Evolutionary conservation across 331 rosid genomes (phyloP).

Genomic region (Acacia pycnantha): DNA sequence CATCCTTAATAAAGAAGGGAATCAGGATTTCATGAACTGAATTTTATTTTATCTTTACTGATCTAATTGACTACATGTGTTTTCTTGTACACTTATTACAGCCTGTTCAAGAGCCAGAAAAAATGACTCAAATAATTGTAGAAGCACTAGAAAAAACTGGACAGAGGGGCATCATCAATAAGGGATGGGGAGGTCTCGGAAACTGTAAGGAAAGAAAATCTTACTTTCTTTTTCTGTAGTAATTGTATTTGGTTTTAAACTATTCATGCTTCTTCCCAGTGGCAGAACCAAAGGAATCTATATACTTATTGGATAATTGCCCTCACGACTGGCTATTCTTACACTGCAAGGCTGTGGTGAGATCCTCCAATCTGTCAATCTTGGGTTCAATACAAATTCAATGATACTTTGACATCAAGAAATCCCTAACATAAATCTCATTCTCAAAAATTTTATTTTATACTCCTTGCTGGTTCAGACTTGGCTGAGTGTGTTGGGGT

Average conservation of each 20-base stretch:
- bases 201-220: conserved; percentile 53
- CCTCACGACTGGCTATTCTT: conserved; percentile 98
- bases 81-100: conserved; percentile 30
- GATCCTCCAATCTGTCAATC: conserved; percentile 27
- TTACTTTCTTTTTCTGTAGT: conserved; percentile 10
- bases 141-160: conserved; percentile 82
- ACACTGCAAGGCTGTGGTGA: conserved; percentile 99
- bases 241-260: conserved; percentile 22
- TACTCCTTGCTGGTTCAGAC: too few species aligned
- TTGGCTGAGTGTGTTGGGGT: too few species aligned
- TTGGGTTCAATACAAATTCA: background rate
- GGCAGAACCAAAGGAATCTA: conserved; percentile 76
- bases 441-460: too few species aligned
- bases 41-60: conserved; percentile 1
- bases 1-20: background rate
- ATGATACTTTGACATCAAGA: conserved; percentile 23
- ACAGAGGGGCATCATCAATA: conserved; percentile 95
- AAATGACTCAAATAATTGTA: conserved; percentile 91
- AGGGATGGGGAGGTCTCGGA: conserved; percentile 99
- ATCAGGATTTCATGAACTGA: background rate
- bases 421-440: background rate
- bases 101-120: conserved; percentile 96
- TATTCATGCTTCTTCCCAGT: conserved; percentile 55
- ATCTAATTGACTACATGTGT: background rate
- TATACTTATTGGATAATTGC: conserved; percentile 79